Base-by-base conservation (phyloP, 495 filamentous ascomycete genomes). In the Hypoxylon cercidicola region DNA sequence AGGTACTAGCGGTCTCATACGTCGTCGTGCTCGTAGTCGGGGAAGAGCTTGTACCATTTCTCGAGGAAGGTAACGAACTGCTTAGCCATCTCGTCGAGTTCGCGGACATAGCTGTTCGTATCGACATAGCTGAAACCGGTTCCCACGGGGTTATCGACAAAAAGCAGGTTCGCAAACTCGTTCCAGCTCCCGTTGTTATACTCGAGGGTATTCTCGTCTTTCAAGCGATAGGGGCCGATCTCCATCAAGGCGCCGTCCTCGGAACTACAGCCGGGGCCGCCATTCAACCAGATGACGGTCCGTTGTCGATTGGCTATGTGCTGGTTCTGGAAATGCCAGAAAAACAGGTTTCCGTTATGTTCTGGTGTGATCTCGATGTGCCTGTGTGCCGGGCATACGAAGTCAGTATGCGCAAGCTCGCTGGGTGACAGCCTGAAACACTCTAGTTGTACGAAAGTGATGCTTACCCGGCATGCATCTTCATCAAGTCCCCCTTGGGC, bases 211-310 rank as follows among this genome's bases (percentile, higher is more conserved):
- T 93, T 82, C 25, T 79, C 71, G 59, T 96, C 87, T 68, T 91
- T 90, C 37, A 99, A 73, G 55, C 95, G 83, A 72, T 97, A 99
- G 1, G 95, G 95, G 0, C 95, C 95, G 63, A 99, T 87, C 73
- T 99, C 95, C 95, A 99, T 98, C 80, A 99, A 72, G 20, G 94
- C 93, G 50, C 95, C 95, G 71, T 99, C 95, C 86, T 96, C 93
- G 12, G 93, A 97, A 74, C 93, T 97, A 75, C 95, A 99, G 10
- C 95, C 95, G 0, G 95, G 95, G 0, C 95, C 95, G 32, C 95
- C 95, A 74, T 99, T 99, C 40, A 99, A 79, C 95, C 95, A 99
- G 70, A 99, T 89, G 4, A 99, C 91, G 0, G 95, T 97, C 23
- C 94, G 87, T 73, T 96, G 92, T 62, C 85, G 86, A 73, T 97